These are phyloP conservation scores for Neofusicoccum sp. DNA, from an alignment of 2,329 filamentous ascomycete genomes.

Conservation along the genomic window DNA sequence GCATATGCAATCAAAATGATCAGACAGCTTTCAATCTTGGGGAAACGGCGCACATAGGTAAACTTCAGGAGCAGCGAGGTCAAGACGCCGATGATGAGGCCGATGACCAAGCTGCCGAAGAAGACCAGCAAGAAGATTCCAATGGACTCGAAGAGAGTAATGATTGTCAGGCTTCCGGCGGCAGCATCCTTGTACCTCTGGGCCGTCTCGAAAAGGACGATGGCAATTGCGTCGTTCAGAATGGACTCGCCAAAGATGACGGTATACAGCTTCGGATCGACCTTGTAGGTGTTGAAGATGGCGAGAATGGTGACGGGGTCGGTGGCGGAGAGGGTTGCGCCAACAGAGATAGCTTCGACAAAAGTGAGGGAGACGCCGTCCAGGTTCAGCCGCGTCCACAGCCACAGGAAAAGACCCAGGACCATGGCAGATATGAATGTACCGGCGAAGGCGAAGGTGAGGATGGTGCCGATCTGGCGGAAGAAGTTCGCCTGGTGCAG, in stretches of 20 bases:
- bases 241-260: conserved; percentile 99
- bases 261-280: conserved; percentile 97
- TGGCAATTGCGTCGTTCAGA: conserved; percentile 95
- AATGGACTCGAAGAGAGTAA: conserved; percentile 86
- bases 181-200: conserved; percentile 80
- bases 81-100: conserved; percentile 78
- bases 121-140: conserved; percentile 95
- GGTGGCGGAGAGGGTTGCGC: conserved; percentile 92
- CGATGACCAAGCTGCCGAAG: conserved; percentile 89
- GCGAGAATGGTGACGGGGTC: conserved; percentile 97
- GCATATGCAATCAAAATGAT: conserved; percentile 93
- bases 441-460: conserved; percentile 95
- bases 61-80: conserved; percentile 91
- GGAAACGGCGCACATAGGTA: conserved; percentile 86
- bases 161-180: conserved; percentile 64
- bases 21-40: conserved; percentile 95
- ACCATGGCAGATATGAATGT: conserved; percentile 98
- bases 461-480: conserved; percentile 92
- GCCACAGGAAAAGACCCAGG: conserved; percentile 79
- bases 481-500: conserved; percentile 99
- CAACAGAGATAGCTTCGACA: conserved; percentile 93
- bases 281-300: conserved; percentile 99
- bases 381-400: conserved; percentile 84
- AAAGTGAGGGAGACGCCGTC: conserved; percentile 85
- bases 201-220: conserved; percentile 96